Percentiles rank a stretch among this genome's conserved stretches.
Evolutionary conservation across 202 grass and related monocot species (phyloP).

Genomic region (Hordeum pubiflorum): DNA sequence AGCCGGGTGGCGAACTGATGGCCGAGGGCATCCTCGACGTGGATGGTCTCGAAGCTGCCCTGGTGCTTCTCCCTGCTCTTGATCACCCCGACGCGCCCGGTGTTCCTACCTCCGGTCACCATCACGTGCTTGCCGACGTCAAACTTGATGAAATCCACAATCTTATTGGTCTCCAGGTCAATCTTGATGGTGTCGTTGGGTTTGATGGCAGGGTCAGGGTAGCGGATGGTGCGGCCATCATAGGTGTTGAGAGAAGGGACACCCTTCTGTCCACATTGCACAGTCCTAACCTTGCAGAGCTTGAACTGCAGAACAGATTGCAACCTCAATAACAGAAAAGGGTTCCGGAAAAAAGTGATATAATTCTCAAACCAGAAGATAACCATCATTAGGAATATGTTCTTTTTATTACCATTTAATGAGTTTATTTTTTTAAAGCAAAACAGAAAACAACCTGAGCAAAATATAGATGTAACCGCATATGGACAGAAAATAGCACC

Average conservation of each 20-base stretch:
- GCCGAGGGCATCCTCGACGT: conserved; percentile 41
- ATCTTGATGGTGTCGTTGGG: conserved; percentile 55
- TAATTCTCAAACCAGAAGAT: background rate
- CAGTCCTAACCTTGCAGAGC: conserved; percentile 56
- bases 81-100: conserved; percentile 46
- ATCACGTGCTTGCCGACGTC: conserved; percentile 42
- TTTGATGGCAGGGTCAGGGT: conserved; percentile 51
- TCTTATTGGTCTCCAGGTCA: conserved; percentile 47
- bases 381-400: background rate
- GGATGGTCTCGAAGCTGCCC: conserved; percentile 55
- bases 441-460: background rate
- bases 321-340: background rate
- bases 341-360: no score
- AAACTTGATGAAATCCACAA: conserved; percentile 51
- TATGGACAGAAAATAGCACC: background rate
- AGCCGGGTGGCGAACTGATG: conserved; percentile 49
- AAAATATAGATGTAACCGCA: background rate
- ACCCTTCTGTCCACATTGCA: conserved; percentile 51
- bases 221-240: conserved; percentile 57
- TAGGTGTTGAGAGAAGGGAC: conserved; percentile 55
- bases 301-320: conserved; percentile 23
- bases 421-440: background rate
- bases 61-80: conserved; percentile 64
- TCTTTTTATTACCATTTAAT: no score
- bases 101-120: conserved; percentile 59